phyloP scores from a whole-genome alignment of 768 basidiomycete species.

The Lanmaoa rubissima region DNA sequence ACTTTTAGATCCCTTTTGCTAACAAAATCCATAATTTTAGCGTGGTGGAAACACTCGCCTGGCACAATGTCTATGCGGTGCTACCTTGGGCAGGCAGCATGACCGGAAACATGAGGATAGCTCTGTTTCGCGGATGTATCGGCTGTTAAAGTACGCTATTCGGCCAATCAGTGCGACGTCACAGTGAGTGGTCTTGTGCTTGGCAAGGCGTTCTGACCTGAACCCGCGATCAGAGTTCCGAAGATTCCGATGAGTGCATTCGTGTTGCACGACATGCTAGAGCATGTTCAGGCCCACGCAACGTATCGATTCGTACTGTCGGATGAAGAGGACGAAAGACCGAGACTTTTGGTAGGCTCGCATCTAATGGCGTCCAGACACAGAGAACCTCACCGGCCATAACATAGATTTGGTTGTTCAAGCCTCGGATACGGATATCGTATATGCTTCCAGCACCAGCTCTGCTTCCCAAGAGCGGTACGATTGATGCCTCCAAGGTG shows the following conservation, averaged over 20 bases:
- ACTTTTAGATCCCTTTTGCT: conserved; percentile 18
- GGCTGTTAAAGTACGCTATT: conserved; percentile 83
- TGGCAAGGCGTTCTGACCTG: neutral
- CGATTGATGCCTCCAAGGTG: conserved; percentile 76
- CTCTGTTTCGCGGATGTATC: conserved; percentile 46
- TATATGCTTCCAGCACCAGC: conserved; percentile 59
- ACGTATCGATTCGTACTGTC: conserved; percentile 87
- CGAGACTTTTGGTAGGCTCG: conserved; percentile 68
- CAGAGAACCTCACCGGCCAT: neutral
- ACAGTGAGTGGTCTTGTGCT: conserved; percentile 49
- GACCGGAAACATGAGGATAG: conserved; percentile 39
- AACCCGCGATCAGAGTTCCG: conserved; percentile 28
- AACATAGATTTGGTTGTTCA: conserved; percentile 89
- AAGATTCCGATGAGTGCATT: conserved; percentile 78
- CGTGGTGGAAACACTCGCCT: conserved; percentile 60
- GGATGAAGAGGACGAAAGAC: conserved; percentile 83
- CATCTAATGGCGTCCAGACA: neutral
- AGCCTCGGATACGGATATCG: conserved; percentile 78
- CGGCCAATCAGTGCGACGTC: conserved; percentile 59
- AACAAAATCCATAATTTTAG: conserved; percentile 34
- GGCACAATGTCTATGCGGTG: conserved; percentile 81
- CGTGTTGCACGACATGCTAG: conserved; percentile 87
- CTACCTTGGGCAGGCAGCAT: conserved; percentile 70
- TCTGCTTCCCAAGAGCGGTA: conserved; percentile 58
- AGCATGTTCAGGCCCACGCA: conserved; percentile 89